Conservation (phyloP, 768 basidiomycete species). For the button mushroom (Agaricus bisporus) region DNA sequence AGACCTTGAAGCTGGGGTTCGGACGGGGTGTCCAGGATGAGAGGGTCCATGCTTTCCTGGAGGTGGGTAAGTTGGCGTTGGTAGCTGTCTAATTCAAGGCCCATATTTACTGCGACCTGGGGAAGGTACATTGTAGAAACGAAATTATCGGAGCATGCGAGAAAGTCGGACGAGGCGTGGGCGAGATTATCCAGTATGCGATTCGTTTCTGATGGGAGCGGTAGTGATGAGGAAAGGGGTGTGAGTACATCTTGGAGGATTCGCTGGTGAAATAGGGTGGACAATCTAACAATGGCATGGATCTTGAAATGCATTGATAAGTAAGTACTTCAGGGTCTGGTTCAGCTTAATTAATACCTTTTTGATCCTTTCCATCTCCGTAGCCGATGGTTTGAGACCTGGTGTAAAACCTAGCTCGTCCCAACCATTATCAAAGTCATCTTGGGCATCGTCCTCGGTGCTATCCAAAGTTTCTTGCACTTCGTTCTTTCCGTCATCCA, state of each 20-base stretch:
- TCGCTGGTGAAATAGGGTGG: conserved; percentile 56
- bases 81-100: conserved; percentile 32
- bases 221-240: conserved; percentile 11
- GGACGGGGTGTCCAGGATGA: conserved; percentile 19
- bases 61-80: conserved; percentile 30
- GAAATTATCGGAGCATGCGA: conserved; percentile 58
- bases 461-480: conserved; percentile 44
- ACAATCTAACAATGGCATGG: conserved; percentile 53
- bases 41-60: conserved; percentile 21
- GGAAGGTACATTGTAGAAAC: conserved; percentile 61
- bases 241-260: conserved; percentile 47
- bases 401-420: conserved; percentile 54
- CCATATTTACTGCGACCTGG: conserved; percentile 42
- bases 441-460: conserved; percentile 24
- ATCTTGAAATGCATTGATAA: conserved; percentile 32
- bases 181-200: conserved; percentile 45
- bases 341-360: conserved; percentile 33
- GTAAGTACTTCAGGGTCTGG: background rate
- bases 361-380: conserved; percentile 52
- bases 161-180: conserved; percentile 41
- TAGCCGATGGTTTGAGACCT: conserved; percentile 34
- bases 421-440: conserved; percentile 52
- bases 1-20: conserved; percentile 20
- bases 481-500: conserved; percentile 60
- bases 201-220: conserved; percentile 17